Evolutionary conservation across 2,329 filamentous ascomycete genomes (phyloP).

Genomic region (Ophiostoma perfectum): DNA sequence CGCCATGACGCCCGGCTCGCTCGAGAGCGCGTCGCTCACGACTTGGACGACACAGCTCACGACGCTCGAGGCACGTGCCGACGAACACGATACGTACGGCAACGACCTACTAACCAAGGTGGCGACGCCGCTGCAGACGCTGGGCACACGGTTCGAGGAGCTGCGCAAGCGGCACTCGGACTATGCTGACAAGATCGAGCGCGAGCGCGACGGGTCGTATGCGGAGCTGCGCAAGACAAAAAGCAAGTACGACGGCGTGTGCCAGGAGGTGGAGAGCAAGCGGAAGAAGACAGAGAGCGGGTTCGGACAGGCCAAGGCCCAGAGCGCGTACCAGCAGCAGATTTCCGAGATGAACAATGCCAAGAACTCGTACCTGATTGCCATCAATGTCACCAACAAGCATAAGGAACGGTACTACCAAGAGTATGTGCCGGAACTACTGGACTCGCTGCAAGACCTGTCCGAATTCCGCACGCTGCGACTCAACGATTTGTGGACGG

Average conservation of each 20-base stretch:
- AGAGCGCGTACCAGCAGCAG: slow-evolving; percentile 87
- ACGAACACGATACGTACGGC: slow-evolving; percentile 82
- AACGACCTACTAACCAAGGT: slow-evolving; percentile 73
- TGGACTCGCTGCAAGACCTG: slow-evolving; percentile 90
- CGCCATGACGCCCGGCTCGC: slow-evolving; percentile 84
- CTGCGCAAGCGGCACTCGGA: slow-evolving; percentile 86
- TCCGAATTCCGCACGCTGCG: slow-evolving; percentile 81
- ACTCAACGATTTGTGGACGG: slow-evolving; percentile 78
- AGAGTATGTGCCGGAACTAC: slow-evolving; percentile 87
- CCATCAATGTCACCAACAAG: slow-evolving; percentile 95
- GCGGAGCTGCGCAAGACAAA: slow-evolving; percentile 84
- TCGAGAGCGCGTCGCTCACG: slow-evolving; percentile 93
- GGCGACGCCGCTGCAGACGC: slow-evolving; percentile 77
- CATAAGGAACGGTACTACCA: slow-evolving; percentile 97
- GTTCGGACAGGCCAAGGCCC: slow-evolving; percentile 91
- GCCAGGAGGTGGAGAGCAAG: slow-evolving; percentile 89
- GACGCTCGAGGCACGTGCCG: slow-evolving; percentile 79
- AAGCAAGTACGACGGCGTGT: slow-evolving; percentile 84
- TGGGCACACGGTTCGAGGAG: slow-evolving; percentile 75
- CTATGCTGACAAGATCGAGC: slow-evolving; percentile 81
- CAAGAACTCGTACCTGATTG: slow-evolving; percentile 97
- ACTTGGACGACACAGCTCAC: slow-evolving; percentile 94
- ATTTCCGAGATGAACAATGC: slow-evolving; percentile 92
- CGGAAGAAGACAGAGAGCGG: slow-evolving; percentile 92
- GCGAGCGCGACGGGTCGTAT: slow-evolving; percentile 80